These are phyloP conservation scores for Aspergillus kassunensis DNA, from an alignment of 495 filamentous ascomycete genomes.

Conservation along the genomic window DNA sequence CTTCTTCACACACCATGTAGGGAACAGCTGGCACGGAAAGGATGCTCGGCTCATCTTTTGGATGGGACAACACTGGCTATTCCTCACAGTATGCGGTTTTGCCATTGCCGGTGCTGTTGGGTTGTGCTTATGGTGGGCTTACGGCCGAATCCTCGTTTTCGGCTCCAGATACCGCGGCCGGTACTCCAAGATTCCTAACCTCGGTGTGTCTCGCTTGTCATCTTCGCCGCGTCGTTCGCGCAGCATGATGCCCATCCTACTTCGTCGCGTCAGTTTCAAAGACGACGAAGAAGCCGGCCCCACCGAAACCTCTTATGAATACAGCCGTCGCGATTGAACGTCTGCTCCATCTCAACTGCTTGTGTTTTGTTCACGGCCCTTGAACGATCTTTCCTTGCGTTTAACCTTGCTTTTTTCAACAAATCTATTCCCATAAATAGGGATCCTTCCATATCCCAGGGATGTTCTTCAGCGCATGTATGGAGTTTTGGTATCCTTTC, in stretches of 20 bases:
- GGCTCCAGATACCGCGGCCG: slow-evolving; percentile 43
- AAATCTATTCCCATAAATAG: not conserved
- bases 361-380: slow-evolving; percentile 15
- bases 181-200: slow-evolving; percentile 33
- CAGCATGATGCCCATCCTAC: slow-evolving; percentile 33
- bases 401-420: slow-evolving; percentile 1
- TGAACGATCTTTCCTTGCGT: slow-evolving; percentile 17
- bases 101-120: slow-evolving; percentile 54
- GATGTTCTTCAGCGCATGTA: slow-evolving; percentile 20
- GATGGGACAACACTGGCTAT: slow-evolving; percentile 71
- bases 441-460: not conserved
- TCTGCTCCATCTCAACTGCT: slow-evolving; percentile 17
- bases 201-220: slow-evolving; percentile 26
- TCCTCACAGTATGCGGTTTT: slow-evolving; percentile 64
- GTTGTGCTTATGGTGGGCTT: slow-evolving; percentile 53
- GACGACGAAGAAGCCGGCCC: slow-evolving; percentile 40
- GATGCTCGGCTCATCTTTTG: slow-evolving; percentile 77
- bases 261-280: slow-evolving; percentile 43
- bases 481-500: slow-evolving; percentile 22
- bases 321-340: slow-evolving; percentile 36
- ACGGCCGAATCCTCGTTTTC: slow-evolving; percentile 45
- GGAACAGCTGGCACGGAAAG: slow-evolving; percentile 72
- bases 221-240: slow-evolving; percentile 36
- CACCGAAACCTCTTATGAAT: slow-evolving; percentile 42
- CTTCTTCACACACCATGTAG: slow-evolving; percentile 72